These are phyloP conservation scores for Neurospora discreta DNA, from an alignment of 495 filamentous ascomycete species.

Conservation along the genomic window DNA sequence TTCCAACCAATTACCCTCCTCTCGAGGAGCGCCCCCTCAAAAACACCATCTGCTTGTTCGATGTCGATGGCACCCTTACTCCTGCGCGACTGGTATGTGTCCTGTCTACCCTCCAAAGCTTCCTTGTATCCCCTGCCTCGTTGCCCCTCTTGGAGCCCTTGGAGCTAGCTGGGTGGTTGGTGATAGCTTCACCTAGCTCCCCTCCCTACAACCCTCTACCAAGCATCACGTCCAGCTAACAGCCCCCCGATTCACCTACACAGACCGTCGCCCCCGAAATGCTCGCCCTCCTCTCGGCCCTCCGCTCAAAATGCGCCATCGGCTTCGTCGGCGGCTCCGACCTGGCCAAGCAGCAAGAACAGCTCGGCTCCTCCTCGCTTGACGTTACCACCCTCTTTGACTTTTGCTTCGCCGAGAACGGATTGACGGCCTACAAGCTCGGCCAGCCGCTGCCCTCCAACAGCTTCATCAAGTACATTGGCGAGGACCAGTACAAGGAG, in stretches of 20 bases:
- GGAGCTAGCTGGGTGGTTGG: neutral
- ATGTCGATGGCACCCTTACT: constrained; percentile 85
- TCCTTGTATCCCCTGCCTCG: neutral
- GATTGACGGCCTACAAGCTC: constrained; percentile 77
- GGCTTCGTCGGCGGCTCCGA: constrained; percentile 85
- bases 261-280: constrained; percentile 66
- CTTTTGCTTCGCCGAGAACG: constrained; percentile 94
- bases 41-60: constrained; percentile 85
- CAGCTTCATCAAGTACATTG: constrained; percentile 86
- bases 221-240: too few relatives aligned
- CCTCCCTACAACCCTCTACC: too few relatives aligned
- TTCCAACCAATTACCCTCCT: constrained; percentile 52
- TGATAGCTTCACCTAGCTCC: neutral
- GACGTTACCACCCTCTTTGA: constrained; percentile 78
- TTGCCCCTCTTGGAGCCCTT: neutral
- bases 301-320: constrained; percentile 84
- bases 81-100: constrained; percentile 55
- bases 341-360: constrained; percentile 88
- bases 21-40: constrained; percentile 71
- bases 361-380: constrained; percentile 56
- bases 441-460: constrained; percentile 59
- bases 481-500: constrained; percentile 84
- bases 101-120: neutral
- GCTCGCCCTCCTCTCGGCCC: constrained; percentile 61
- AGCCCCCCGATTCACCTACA: neutral